These are phyloP conservation scores for Hypoxylon sp. DNA, from an alignment of 2,329 filamentous ascomycete species.

Conservation along the genomic window DNA sequence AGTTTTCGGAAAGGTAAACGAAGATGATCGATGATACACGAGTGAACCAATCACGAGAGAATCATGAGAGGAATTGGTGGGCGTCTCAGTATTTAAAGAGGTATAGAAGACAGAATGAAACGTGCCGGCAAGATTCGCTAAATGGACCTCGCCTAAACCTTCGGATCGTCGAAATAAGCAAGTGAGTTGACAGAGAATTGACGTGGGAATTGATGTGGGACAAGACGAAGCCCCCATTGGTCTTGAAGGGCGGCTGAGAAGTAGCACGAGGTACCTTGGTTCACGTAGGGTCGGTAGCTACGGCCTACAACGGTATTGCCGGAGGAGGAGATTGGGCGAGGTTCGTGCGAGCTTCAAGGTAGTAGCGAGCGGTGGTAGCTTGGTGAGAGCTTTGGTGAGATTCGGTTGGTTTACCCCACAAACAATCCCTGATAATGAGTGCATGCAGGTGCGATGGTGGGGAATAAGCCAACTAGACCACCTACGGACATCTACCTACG, in stretches of 20 bases:
- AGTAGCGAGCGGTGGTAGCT: neutral
- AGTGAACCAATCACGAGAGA: slow-evolving; percentile 25
- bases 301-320: slow-evolving; percentile 44
- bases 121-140: slow-evolving; percentile 41
- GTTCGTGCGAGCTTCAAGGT: neutral
- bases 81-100: slow-evolving; percentile 10
- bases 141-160: slow-evolving; percentile 42
- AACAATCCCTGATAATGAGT: slow-evolving; percentile 36
- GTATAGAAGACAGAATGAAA: slow-evolving; percentile 22
- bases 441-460: slow-evolving; percentile 31
- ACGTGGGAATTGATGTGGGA: slow-evolving; percentile 34
- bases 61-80: slow-evolving; percentile 4
- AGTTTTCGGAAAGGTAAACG: slow-evolving; percentile 36
- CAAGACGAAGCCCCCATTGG: slow-evolving; percentile 21
- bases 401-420: slow-evolving; percentile 46
- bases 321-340: slow-evolving; percentile 33
- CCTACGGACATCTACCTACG: slow-evolving; percentile 7
- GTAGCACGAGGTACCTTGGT: slow-evolving; percentile 44
- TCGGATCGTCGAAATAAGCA: slow-evolving; percentile 46
- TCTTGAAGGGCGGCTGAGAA: slow-evolving; percentile 40
- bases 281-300: slow-evolving; percentile 38
- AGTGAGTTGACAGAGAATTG: slow-evolving; percentile 36
- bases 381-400: slow-evolving; percentile 29
- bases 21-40: slow-evolving; percentile 23
- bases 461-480: slow-evolving; percentile 17